Percentiles rank a stretch among this genome's conserved stretches.
Evolutionary conservation across 2,329 filamentous ascomycete genomes (phyloP).

Genomic region (Endothia cerciana): DNA sequence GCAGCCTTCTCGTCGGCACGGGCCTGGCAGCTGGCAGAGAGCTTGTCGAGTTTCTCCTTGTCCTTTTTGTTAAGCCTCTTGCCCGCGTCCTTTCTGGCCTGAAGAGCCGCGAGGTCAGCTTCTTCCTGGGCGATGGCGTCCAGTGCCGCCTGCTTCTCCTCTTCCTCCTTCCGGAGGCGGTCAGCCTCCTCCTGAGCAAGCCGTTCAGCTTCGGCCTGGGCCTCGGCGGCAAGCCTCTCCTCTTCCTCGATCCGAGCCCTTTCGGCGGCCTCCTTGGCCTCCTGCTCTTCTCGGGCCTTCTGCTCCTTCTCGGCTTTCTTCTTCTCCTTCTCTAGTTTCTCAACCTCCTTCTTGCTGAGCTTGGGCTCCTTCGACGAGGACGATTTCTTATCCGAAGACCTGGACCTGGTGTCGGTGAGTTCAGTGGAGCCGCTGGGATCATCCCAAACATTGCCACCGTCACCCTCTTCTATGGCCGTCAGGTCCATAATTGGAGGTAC

Average conservation of each 20-base stretch:
- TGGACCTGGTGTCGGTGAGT: conserved; percentile 40
- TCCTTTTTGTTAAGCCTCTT: conserved; percentile 25
- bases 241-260: conserved; percentile 26
- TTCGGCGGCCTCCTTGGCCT: conserved; percentile 29
- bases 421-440: conserved; percentile 35
- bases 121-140: conserved; percentile 28
- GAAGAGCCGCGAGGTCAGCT: conserved; percentile 25
- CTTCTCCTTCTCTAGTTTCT: conserved; percentile 36
- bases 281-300: conserved; percentile 27
- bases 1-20: conserved; percentile 30
- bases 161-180: conserved; percentile 23
- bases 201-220: conserved; percentile 25
- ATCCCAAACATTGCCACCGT: conserved; percentile 42
- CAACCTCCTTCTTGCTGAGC: conserved; percentile 51
- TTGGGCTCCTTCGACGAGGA: conserved; percentile 43
- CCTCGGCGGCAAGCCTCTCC: conserved; percentile 28
- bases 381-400: conserved; percentile 44
- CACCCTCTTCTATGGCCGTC: conserved; percentile 47
- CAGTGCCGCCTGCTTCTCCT: conserved; percentile 27
- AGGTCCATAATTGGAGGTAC: conserved; percentile 53
- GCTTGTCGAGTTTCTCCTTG: conserved; percentile 22
- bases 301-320: conserved; percentile 35
- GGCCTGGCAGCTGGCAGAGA: conserved; percentile 26
- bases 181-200: conserved; percentile 27
- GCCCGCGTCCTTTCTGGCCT: conserved; percentile 27